Evolutionary conservation across 352 stramenopile genomes (phyloP), one percentile per base, ranked within the genome.

Genomic region (Globisporangium canariense): DNA sequence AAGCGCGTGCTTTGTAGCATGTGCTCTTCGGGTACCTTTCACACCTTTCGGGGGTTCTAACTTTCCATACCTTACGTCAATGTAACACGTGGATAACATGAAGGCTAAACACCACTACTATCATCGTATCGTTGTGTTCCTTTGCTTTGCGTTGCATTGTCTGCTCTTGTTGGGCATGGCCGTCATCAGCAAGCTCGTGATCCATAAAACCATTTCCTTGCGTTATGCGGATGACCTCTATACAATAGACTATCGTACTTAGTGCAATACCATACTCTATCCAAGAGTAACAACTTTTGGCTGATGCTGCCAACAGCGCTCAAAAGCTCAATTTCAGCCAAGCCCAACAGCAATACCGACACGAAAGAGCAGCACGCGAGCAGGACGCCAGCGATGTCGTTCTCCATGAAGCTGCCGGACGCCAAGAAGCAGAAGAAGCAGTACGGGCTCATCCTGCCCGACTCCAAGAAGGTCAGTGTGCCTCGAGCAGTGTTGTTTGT

Each of bases 351-450:
- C 55, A 51, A 51, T 18, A 6, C 18, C 50, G 59, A 2, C 4
- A 0, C 25, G 14, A 51, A 3, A 58, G 16, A 16, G 34, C 30
- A 53, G 1, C 22, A 16, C 40, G 20, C 14, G 2, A 58, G 16
- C 30, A 30, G 25, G 25, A 1, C 10, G 3, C 3, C 32, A 25
- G 22, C 18, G 9, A 76, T 76, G 70, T 63, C 67, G 62, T 77
- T 77, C 70, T 75, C 70, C 3, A 75, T 77, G 70, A 72, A 74
- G 67, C 51, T 77, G 25, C 69, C 66, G 28, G 30, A 45, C 10
- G 60, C 41, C 14, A 77, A 77, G 67, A 56, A 56, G 52, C 71
- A 65, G 32, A 55, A 46, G 30, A 75, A 75, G 38, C 63, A 71
- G 47, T 71, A 71, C 43, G 66, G 66, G 41, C 66, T 71, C 40